Conservation (phyloP, 768 basidiomycete species). For the Tubosaeta sp. region DNA sequence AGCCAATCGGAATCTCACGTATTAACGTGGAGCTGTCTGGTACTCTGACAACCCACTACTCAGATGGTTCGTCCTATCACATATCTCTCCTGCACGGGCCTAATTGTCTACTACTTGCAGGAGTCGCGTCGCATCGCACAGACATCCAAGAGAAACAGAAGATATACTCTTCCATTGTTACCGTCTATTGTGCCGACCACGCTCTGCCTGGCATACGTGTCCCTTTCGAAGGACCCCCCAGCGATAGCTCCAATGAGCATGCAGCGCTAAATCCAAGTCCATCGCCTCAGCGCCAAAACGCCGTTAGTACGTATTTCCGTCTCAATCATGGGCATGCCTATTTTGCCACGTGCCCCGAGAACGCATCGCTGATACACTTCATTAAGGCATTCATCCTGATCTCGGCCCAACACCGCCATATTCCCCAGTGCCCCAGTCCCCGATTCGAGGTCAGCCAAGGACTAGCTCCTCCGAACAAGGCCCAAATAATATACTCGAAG, state of each 20-base stretch:
- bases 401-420: conserved; percentile 28
- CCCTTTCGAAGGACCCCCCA: conserved; percentile 21
- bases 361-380: background rate
- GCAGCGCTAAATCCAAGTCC: background rate
- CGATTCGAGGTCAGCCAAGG: background rate
- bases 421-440: background rate
- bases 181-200: conserved; percentile 68
- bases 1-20: conserved; percentile 81
- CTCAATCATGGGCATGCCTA: no score
- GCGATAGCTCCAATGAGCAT: conserved; percentile 1
- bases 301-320: background rate
- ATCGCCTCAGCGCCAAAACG: background rate
- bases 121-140: conserved; percentile 64
- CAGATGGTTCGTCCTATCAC: conserved; percentile 64
- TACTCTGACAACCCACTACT: conserved; percentile 65
- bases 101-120: conserved; percentile 18
- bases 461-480: background rate
- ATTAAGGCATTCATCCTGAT: conserved; percentile 3
- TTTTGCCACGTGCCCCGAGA: background rate
- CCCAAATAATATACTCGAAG: conserved; percentile 19
- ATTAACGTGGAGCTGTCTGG: conserved; percentile 81
- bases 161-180: conserved; percentile 65
- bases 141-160: conserved; percentile 74
- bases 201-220: conserved; percentile 26
- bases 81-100: background rate